A percentile compares a stretch with the other conserved stretches of the same genome.
These are phyloP conservation scores for Penicillium sp. DNA, from an alignment of 2,329 filamentous ascomycete genomes.

Conservation along the genomic window DNA sequence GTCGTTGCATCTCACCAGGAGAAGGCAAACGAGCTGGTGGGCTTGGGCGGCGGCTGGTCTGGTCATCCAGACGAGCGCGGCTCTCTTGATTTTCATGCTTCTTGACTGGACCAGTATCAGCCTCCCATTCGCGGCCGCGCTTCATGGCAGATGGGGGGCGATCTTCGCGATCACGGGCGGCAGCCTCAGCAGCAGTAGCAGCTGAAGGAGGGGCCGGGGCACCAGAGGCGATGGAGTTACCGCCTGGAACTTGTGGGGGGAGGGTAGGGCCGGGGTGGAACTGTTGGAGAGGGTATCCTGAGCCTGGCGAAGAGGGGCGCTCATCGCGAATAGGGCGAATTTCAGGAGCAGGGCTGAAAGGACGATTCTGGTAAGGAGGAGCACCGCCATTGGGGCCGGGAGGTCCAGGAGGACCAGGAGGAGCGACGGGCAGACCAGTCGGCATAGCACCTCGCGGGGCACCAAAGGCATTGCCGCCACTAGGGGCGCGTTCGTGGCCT, in stretches of 20 bases:
- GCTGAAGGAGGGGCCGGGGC: conserved; percentile 66
- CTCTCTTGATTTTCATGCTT: conserved; percentile 88
- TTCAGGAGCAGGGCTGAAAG: conserved; percentile 78
- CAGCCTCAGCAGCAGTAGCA: conserved; percentile 65
- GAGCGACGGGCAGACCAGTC: conserved; percentile 45
- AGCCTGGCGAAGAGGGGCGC: conserved; percentile 86
- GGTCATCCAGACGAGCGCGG: conserved; percentile 80
- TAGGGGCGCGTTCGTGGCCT: conserved; percentile 40
- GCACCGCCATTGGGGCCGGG: conserved; percentile 51
- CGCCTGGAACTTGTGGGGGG: conserved; percentile 33
- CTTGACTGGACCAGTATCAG: conserved; percentile 67
- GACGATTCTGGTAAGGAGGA: conserved; percentile 65
- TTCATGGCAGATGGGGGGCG: conserved; percentile 80
- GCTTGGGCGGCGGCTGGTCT: conserved; percentile 73
- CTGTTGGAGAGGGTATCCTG: conserved; percentile 76
- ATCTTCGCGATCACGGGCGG: conserved; percentile 65
- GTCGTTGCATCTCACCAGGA: conserved; percentile 65
- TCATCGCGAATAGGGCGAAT: conserved; percentile 79
- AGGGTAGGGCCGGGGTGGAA: conserved; percentile 73
- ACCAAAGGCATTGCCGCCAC: conserved; percentile 28
- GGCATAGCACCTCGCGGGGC: conserved; percentile 47
- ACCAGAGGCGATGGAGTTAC: conserved; percentile 60
- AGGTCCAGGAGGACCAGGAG: conserved; percentile 48
- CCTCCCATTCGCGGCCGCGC: conserved; percentile 88
- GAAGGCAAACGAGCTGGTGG: conserved; percentile 58